Evolutionary conservation across 2,329 filamentous ascomycete genomes (phyloP).

Genomic region (Diplocarpon rosae): DNA sequence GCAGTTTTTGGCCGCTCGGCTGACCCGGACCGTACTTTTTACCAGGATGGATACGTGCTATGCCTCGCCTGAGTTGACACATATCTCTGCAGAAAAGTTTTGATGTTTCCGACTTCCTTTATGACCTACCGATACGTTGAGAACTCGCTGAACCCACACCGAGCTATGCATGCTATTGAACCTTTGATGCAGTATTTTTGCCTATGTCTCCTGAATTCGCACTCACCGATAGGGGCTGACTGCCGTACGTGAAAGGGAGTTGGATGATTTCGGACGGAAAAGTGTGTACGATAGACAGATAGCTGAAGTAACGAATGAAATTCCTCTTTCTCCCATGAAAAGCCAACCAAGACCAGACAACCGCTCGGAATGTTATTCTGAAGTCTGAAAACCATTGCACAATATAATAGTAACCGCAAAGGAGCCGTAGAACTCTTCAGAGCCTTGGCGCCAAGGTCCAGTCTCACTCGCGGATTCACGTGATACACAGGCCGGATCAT

Average conservation of each 20-base stretch:
- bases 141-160: not conserved
- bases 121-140: not conserved
- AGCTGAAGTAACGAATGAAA: not conserved
- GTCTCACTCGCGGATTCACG: too few species aligned
- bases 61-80: slow-evolving; percentile 3
- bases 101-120: not conserved
- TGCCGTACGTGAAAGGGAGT: not conserved
- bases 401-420: too few species aligned
- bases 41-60: not conserved
- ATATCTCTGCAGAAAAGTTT: not conserved
- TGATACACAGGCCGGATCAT: too few species aligned
- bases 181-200: not conserved
- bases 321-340: too few species aligned
- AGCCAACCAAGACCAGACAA: too few species aligned
- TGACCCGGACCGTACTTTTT: not conserved
- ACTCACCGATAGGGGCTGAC: slow-evolving; percentile 6
- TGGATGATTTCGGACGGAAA: slow-evolving; percentile 1
- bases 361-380: too few species aligned
- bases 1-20: slow-evolving; percentile 7
- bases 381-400: too few species aligned
- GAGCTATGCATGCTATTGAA: slow-evolving; percentile 4
- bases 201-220: not conserved
- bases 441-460: too few species aligned
- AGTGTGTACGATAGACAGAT: slow-evolving; percentile 16
- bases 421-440: too few species aligned